These are phyloP conservation scores for Amanita rubescens DNA, from an alignment of 768 basidiomycete genomes.

Conservation along the genomic window DNA sequence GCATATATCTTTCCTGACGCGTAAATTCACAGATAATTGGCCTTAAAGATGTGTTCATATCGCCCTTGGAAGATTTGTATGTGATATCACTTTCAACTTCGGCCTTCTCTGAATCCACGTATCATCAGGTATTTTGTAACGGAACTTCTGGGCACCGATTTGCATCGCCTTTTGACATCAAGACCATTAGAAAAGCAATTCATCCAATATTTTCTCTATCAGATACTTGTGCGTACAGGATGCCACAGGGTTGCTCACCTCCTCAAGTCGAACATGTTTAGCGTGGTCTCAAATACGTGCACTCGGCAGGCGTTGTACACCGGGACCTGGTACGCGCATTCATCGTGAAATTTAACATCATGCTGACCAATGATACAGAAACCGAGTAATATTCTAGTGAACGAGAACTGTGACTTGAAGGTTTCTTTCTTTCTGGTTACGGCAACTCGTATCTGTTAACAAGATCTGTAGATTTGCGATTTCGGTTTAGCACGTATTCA, in stretches of 20 bases:
- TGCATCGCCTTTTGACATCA: slow-evolving; percentile 94
- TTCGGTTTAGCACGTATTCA: slow-evolving; percentile 98
- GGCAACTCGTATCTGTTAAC: neutral
- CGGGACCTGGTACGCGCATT: slow-evolving; percentile 73
- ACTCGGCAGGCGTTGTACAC: slow-evolving; percentile 98
- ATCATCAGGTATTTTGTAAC: slow-evolving; percentile 90
- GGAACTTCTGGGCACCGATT: slow-evolving; percentile 94
- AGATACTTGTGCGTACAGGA: slow-evolving; percentile 73
- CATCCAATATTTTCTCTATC: slow-evolving; percentile 99
- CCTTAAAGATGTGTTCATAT: slow-evolving; percentile 97
- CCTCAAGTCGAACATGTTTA: slow-evolving; percentile 21
- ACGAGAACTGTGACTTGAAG: slow-evolving; percentile 99
- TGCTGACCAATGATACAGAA: slow-evolving; percentile 44
- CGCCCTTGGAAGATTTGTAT: slow-evolving; percentile 96
- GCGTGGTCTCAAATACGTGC: slow-evolving; percentile 99
- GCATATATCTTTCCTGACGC: slow-evolving; percentile 2
- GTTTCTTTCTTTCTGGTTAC: slow-evolving; percentile 27
- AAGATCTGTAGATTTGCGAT: slow-evolving; percentile 77
- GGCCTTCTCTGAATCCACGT: slow-evolving; percentile 3
- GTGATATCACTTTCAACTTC: slow-evolving; percentile 20
- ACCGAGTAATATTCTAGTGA: slow-evolving; percentile 99
- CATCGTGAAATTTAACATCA: neutral
- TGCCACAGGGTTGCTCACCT: neutral
- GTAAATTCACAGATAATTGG: slow-evolving; percentile 77
- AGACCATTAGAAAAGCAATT: slow-evolving; percentile 99